phyloP scores from a whole-genome alignment of 139 green algal species.

The Nannochloris sp. region DNA sequence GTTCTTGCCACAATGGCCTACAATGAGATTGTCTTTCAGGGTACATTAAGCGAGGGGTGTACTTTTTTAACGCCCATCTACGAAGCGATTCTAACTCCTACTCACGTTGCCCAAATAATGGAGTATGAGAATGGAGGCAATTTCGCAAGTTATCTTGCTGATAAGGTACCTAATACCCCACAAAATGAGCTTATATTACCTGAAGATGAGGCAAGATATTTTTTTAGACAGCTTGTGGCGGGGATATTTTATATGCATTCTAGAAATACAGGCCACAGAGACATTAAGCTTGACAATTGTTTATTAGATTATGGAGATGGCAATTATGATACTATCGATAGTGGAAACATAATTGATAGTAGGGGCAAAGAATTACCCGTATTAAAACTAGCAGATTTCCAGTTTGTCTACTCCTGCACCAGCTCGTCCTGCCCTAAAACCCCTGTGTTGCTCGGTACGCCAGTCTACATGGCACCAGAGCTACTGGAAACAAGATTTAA shows the following conservation, averaged over 20 bases:
- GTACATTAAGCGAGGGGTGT: slow-evolving; percentile 52
- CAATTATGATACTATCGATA: too few relatives aligned
- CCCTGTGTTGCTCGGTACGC: slow-evolving; percentile 13
- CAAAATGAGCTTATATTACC: slow-evolving; percentile 13
- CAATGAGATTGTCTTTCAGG: slow-evolving; percentile 53
- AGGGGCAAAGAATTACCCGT: not conserved
- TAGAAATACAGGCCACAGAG: slow-evolving; percentile 26
- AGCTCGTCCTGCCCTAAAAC: not conserved
- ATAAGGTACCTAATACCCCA: slow-evolving; percentile 3
- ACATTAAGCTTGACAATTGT: slow-evolving; percentile 73
- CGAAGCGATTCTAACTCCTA: slow-evolving; percentile 60
- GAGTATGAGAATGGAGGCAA: slow-evolving; percentile 55
- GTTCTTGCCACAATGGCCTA: not conserved
- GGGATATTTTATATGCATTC: slow-evolving; percentile 52
- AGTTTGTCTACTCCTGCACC: slow-evolving; percentile 38
- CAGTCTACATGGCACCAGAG: slow-evolving; percentile 71
- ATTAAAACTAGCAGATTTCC: slow-evolving; percentile 75
- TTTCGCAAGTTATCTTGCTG: slow-evolving; percentile 14
- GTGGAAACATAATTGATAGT: too few relatives aligned
- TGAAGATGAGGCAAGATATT: slow-evolving; percentile 50
- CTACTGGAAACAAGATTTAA: slow-evolving; percentile 29
- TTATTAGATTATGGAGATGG: too few relatives aligned
- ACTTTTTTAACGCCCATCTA: slow-evolving; percentile 51
- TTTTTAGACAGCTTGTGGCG: slow-evolving; percentile 65
- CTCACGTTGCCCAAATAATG: slow-evolving; percentile 68